A percentile compares a stretch with the other conserved stretches of the same genome.
Evolutionary conservation across 495 filamentous ascomycete genomes (phyloP).

Genomic region (Pyrenula massariospora): DNA sequence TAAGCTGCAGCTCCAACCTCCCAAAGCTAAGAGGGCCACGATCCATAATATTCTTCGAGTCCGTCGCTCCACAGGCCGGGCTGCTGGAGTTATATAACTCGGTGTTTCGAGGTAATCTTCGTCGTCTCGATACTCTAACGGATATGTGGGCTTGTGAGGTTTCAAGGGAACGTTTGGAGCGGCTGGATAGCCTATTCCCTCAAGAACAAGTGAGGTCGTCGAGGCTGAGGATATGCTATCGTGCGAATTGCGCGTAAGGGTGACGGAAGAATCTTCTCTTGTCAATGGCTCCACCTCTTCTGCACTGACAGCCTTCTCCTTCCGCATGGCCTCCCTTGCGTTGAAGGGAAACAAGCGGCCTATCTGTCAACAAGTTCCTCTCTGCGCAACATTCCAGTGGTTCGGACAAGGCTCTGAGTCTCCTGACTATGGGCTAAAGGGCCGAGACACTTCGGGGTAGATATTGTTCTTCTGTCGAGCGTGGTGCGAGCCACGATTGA

Average conservation of each 20-base stretch:
- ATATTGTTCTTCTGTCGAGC: too few relatives aligned
- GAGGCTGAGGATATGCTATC: not conserved
- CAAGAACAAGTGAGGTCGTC: not conserved
- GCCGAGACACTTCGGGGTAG: too few relatives aligned
- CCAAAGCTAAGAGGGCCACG: slow-evolving; percentile 51
- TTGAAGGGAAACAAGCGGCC: not conserved
- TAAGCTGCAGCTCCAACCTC: slow-evolving; percentile 71
- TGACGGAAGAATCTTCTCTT: not conserved
- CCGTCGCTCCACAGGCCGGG: slow-evolving; percentile 19
- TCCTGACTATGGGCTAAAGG: too few relatives aligned
- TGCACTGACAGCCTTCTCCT: not conserved
- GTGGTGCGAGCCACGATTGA: too few relatives aligned
- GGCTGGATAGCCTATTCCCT: not conserved
- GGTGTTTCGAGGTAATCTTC: not conserved
- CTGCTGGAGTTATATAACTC: not conserved
- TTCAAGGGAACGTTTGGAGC: not conserved
- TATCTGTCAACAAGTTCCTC: not conserved
- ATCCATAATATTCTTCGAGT: slow-evolving; percentile 57
- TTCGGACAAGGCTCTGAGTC: too few relatives aligned
- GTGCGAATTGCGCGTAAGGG: not conserved
- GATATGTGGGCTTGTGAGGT: not conserved
- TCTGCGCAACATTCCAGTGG: not conserved
- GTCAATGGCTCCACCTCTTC: not conserved
- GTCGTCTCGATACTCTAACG: not conserved
- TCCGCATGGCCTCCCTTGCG: not conserved